Percentiles rank a stretch among this genome's conserved stretches.
Evolutionary conservation across 1,284 basidiomycete species (phyloP).

Genomic region (Puccinia coronata): DNA sequence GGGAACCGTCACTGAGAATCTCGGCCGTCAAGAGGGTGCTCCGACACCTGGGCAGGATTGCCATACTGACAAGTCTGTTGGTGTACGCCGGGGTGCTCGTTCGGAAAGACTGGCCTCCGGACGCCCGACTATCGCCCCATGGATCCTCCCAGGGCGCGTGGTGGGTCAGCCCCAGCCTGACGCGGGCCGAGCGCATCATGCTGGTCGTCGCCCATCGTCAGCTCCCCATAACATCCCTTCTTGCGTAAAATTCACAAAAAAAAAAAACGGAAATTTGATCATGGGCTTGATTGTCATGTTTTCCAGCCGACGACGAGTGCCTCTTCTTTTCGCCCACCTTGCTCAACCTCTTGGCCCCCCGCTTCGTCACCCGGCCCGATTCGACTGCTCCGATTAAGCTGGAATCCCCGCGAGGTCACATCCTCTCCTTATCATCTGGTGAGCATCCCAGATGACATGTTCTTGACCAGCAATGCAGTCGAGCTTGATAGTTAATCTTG

Average conservation of each 20-base stretch:
- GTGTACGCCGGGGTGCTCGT: not conserved
- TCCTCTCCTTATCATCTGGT: slow-evolving; percentile 48
- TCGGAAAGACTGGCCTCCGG: slow-evolving; percentile 28
- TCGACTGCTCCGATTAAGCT: not conserved
- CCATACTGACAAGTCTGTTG: not conserved
- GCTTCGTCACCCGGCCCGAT: slow-evolving; percentile 12
- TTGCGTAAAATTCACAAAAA: too few relatives aligned
- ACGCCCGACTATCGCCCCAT: not conserved
- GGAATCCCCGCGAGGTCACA: slow-evolving; percentile 26
- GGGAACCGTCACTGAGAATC: not conserved
- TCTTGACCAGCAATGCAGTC: not conserved
- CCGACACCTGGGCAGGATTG: not conserved
- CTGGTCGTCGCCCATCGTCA: slow-evolving; percentile 47
- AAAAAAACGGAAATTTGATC: too few relatives aligned
- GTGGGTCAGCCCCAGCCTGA: slow-evolving; percentile 46
- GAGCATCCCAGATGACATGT: not conserved
- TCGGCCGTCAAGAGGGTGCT: not conserved
- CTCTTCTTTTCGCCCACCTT: slow-evolving; percentile 48
- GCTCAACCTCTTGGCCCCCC: slow-evolving; percentile 34
- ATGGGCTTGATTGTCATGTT: not conserved
- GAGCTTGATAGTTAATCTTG: not conserved
- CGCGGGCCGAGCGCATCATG: slow-evolving; percentile 20
- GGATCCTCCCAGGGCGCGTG: slow-evolving; percentile 24
- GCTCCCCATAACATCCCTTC: too few relatives aligned
- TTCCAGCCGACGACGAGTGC: slow-evolving; percentile 47